A percentile compares a stretch with the other conserved stretches of the same genome.
phyloP scores from a whole-genome alignment of 164 flowering plant genomes.

The Sedum album region DNA sequence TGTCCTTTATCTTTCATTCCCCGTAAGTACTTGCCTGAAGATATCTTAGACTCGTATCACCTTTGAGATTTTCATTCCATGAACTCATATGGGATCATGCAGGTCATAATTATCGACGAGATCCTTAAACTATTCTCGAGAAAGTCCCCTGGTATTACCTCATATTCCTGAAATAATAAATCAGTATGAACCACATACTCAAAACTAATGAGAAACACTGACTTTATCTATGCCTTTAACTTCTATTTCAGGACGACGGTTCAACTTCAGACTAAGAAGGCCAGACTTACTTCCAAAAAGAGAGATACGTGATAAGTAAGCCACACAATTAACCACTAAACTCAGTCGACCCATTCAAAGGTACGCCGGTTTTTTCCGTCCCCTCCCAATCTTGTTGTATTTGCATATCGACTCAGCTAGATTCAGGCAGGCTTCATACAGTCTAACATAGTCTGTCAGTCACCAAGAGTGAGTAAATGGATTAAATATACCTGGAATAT shows the following conservation, averaged over 20 bases:
- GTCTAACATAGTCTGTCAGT: neutral
- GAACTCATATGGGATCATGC: constrained; percentile 11
- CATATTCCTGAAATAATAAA: neutral
- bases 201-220: neutral
- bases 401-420: neutral
- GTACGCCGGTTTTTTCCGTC: neutral
- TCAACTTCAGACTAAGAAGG: constrained; percentile 54
- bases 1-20: constrained; percentile 85
- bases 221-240: neutral
- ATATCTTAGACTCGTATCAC: neutral
- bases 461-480: too few relatives aligned
- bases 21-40: constrained; percentile 40
- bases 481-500: too few relatives aligned
- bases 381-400: neutral
- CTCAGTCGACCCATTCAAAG: neutral
- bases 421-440: neutral
- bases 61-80: neutral
- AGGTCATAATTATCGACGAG: constrained; percentile 94
- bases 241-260: constrained; percentile 41
- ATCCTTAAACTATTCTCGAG: constrained; percentile 86
- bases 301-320: constrained; percentile 61
- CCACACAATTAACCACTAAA: neutral
- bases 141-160: constrained; percentile 48
- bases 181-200: neutral
- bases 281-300: constrained; percentile 67